A percentile compares a stretch with the other conserved stretches of the same genome.
phyloP scores from a whole-genome alignment of 2,329 filamentous ascomycete genomes.

The Colletotrichum kahawae region DNA sequence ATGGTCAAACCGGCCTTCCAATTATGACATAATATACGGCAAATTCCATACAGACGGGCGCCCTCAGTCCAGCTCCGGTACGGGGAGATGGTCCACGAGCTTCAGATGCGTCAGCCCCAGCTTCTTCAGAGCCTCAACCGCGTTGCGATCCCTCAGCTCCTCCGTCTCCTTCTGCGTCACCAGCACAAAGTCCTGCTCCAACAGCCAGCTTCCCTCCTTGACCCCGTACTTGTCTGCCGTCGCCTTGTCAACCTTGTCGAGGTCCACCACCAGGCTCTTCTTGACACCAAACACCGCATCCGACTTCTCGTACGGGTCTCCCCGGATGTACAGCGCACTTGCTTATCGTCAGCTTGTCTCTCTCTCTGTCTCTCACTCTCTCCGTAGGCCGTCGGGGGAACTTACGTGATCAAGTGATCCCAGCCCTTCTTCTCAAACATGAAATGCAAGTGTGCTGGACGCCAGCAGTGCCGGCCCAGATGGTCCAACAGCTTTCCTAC shows the following conservation, averaged over 20 bases:
- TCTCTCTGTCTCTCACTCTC: not conserved
- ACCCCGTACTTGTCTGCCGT: constrained; percentile 68
- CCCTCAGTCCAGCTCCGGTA: constrained; percentile 64
- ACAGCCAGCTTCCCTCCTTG: constrained; percentile 64
- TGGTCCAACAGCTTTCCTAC: constrained; percentile 73
- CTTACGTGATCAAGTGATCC: constrained; percentile 83
- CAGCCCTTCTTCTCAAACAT: constrained; percentile 84
- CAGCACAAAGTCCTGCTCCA: constrained; percentile 80
- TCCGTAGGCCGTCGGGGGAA: constrained; percentile 28
- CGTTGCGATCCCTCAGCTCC: constrained; percentile 66
- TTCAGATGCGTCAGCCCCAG: constrained; percentile 70
- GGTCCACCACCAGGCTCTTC: constrained; percentile 75
- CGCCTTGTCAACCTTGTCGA: constrained; percentile 53
- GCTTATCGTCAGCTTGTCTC: not conserved
- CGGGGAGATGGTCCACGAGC: constrained; percentile 76
- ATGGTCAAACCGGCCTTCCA: not conserved
- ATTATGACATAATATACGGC: not conserved
- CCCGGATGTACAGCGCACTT: constrained; percentile 77
- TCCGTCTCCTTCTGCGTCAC: constrained; percentile 73
- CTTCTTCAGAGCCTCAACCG: constrained; percentile 69
- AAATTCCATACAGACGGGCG: not conserved
- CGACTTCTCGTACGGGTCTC: constrained; percentile 81
- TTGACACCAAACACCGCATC: constrained; percentile 91
- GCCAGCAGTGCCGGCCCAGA: constrained; percentile 76
- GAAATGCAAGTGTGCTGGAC: constrained; percentile 84